Evolutionary conservation across 345 rosid genomes (phyloP).

Genomic region (Odontarrhena argentea): DNA sequence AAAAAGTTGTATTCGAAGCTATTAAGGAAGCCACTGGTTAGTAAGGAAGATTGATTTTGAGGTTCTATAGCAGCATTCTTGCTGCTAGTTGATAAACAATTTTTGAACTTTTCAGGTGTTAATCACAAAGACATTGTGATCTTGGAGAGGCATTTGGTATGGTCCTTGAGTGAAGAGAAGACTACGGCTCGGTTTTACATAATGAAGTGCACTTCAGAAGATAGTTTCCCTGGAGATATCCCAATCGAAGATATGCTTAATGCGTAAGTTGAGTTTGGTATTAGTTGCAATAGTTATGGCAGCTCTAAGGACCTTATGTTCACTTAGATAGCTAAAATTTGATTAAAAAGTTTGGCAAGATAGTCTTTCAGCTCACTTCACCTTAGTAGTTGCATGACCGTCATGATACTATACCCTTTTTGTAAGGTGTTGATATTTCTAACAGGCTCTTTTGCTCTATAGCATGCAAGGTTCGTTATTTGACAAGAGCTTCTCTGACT

Average conservation of each 20-base stretch:
- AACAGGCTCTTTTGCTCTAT: slow-evolving; percentile 13
- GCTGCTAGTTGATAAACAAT: slow-evolving; percentile 19
- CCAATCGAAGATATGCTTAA: slow-evolving; percentile 49
- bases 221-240: slow-evolving; percentile 29
- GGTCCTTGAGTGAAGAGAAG: slow-evolving; percentile 56
- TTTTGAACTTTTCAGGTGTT: slow-evolving; percentile 46
- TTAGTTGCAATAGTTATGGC: neutral
- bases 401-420: neutral
- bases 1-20: slow-evolving; percentile 62
- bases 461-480: slow-evolving; percentile 67
- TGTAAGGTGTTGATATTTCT: slow-evolving; percentile 7
- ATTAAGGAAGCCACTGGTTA: slow-evolving; percentile 52
- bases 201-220: slow-evolving; percentile 48
- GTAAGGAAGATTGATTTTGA: slow-evolving; percentile 3
- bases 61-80: slow-evolving; percentile 2
- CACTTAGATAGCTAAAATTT: neutral
- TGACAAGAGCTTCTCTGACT: slow-evolving; percentile 35
- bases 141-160: slow-evolving; percentile 53
- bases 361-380: neutral
- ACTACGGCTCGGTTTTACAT: slow-evolving; percentile 53
- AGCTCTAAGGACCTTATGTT: neutral
- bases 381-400: slow-evolving; percentile 10
- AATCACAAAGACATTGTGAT: slow-evolving; percentile 47
- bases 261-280: slow-evolving; percentile 45
- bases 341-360: neutral